Conservation (phyloP, 495 filamentous ascomycete genomes). For the Podospora appendiculata region DNA sequence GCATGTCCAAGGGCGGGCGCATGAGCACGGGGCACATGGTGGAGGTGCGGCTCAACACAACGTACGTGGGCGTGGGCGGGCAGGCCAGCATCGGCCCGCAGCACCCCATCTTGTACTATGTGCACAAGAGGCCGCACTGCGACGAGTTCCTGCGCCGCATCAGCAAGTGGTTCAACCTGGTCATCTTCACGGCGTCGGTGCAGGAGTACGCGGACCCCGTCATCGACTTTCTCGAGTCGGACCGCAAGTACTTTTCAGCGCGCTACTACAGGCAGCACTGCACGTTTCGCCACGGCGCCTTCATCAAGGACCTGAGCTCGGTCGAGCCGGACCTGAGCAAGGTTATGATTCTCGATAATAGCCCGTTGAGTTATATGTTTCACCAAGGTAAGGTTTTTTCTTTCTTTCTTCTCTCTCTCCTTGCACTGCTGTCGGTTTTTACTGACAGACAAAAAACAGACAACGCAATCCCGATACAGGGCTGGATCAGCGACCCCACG, state of each 20-base stretch:
- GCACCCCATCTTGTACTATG: constrained; percentile 96
- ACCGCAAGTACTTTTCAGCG: constrained; percentile 87
- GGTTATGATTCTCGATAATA: constrained; percentile 98
- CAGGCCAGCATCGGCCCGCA: constrained; percentile 68
- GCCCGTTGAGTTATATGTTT: constrained; percentile 96
- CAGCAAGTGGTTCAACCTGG: constrained; percentile 96
- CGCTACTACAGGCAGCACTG: constrained; percentile 96
- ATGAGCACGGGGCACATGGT: constrained; percentile 99
- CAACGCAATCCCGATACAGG: constrained; percentile 90
- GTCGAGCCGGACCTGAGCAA: constrained; percentile 93
- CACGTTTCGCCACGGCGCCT: constrained; percentile 87
- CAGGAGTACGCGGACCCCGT: constrained; percentile 99
- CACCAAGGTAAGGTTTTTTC: constrained; percentile 67
- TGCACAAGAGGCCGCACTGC: constrained; percentile 94
- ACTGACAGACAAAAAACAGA: constrained; percentile 41
- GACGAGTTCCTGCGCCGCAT: constrained; percentile 93
- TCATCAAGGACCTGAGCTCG: constrained; percentile 94
- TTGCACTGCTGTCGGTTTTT: neutral
- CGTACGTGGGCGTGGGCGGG: constrained; percentile 53
- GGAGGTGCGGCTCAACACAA: constrained; percentile 79
- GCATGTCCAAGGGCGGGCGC: constrained; percentile 88
- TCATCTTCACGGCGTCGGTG: constrained; percentile 93
- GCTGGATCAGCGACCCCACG: constrained; percentile 87
- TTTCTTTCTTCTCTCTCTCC: neutral
- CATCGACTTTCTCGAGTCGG: constrained; percentile 96